Conservation (phyloP, 768 basidiomycete genomes). For the Pleurotus djamor region DNA sequence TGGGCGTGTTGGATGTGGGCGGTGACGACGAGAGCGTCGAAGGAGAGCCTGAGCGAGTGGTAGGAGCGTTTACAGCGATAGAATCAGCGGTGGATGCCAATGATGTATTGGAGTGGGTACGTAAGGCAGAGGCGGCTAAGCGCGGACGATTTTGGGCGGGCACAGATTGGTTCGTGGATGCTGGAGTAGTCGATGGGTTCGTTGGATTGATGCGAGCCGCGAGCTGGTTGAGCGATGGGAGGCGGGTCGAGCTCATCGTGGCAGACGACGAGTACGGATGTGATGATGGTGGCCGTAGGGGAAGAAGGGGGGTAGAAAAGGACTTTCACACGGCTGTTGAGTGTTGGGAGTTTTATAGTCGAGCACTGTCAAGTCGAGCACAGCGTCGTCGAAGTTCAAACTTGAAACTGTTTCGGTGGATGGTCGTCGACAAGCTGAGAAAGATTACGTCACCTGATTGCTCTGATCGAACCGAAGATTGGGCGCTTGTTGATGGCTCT, state of each 20-base stretch:
- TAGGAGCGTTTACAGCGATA: constrained; percentile 61
- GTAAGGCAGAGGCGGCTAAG: constrained; percentile 69
- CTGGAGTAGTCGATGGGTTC: constrained; percentile 20
- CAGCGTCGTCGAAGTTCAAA: no score
- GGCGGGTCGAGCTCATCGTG: constrained; percentile 29
- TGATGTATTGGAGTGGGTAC: constrained; percentile 59
- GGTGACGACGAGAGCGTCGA: constrained; percentile 45
- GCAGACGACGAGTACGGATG: background rate
- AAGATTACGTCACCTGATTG: no score
- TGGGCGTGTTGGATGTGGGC: constrained; percentile 39
- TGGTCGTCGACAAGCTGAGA: no score
- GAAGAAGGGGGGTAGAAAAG: no score
- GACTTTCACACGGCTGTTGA: no score
- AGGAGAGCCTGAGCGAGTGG: constrained; percentile 69
- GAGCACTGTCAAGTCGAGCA: no score
- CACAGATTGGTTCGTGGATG: constrained; percentile 13
- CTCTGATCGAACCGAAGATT: no score
- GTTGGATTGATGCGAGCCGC: constrained; percentile 71
- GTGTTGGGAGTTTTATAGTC: no score
- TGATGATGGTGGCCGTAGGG: no score
- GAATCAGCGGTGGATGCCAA: constrained; percentile 62
- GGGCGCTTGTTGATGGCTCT: no score
- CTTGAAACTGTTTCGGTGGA: no score
- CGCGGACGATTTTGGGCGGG: constrained; percentile 47
- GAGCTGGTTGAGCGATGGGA: constrained; percentile 79